phyloP scores from a whole-genome alignment of 2,329 filamentous ascomycete genomes.

The Fusarium pininemorale region DNA sequence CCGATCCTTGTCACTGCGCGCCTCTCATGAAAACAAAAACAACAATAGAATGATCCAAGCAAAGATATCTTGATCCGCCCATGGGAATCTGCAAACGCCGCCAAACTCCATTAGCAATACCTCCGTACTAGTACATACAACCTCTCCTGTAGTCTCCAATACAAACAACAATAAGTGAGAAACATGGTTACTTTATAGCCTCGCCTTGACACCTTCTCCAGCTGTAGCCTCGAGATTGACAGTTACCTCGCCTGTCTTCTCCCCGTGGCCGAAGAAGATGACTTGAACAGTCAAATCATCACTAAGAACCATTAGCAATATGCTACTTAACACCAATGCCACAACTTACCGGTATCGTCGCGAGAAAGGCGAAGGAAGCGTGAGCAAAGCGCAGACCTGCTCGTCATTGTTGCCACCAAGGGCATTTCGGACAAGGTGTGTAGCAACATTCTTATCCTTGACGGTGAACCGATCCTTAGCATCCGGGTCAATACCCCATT shows the following conservation, averaged over 20 bases:
- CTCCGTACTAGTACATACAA: background rate
- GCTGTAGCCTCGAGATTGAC: constrained; percentile 90
- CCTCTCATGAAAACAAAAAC: constrained; percentile 9
- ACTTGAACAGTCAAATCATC: constrained; percentile 98
- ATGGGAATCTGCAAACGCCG: constrained; percentile 34
- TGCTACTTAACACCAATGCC: background rate
- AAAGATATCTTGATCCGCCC: constrained; percentile 9
- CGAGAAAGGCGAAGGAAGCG: constrained; percentile 89
- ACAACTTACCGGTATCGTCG: constrained; percentile 79
- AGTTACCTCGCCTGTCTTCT: constrained; percentile 79
- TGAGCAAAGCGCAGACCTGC: constrained; percentile 91
- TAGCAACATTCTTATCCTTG: constrained; percentile 95
- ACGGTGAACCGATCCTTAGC: constrained; percentile 87
- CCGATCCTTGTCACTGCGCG: background rate
- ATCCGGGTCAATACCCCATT: constrained; percentile 85
- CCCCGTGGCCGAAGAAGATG: constrained; percentile 92
- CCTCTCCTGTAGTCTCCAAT: background rate
- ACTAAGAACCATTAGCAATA: constrained; percentile 54
- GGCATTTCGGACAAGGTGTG: constrained; percentile 93
- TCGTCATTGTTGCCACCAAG: constrained; percentile 93
- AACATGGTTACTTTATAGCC: constrained; percentile 46
- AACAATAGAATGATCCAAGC: constrained; percentile 2
- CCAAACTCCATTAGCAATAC: constrained; percentile 28
- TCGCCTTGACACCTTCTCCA: constrained; percentile 50
- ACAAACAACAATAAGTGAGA: background rate